phyloP scores from a whole-genome alignment of 2,329 filamentous ascomycete genomes.

The Penicillium fuscoglaucum region DNA sequence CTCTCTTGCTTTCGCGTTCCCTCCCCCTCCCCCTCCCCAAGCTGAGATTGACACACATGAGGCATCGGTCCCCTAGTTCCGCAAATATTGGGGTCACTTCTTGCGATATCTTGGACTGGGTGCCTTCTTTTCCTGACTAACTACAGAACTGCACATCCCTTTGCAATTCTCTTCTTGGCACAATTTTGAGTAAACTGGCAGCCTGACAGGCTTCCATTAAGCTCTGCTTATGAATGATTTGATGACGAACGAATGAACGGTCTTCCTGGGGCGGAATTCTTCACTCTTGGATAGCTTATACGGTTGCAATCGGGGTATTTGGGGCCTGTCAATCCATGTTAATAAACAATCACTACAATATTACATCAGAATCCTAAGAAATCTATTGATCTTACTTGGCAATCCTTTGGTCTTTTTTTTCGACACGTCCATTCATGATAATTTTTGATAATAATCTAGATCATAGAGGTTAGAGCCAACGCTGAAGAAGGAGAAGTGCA shows the following conservation, averaged over 20 bases:
- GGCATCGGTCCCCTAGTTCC: not conserved
- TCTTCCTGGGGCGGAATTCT: constrained; percentile 6
- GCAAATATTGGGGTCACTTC: not conserved
- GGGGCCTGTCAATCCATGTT: not conserved
- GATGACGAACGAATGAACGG: constrained; percentile 20
- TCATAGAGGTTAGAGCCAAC: not conserved
- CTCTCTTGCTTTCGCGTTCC: not conserved
- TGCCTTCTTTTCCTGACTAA: not conserved
- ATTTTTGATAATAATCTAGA: not conserved
- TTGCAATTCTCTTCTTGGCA: not conserved
- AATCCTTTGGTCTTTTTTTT: not conserved
- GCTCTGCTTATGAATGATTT: constrained; percentile 10
- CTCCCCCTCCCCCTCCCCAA: too few species aligned
- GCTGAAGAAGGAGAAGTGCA: not conserved
- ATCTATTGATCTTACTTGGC: not conserved
- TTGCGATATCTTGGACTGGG: not conserved
- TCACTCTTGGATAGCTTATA: constrained; percentile 2
- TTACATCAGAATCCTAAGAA: not conserved
- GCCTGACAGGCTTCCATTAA: not conserved
- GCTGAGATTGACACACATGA: not conserved
- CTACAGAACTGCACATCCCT: not conserved
- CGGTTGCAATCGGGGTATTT: not conserved
- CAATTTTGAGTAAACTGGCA: not conserved
- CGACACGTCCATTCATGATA: constrained; percentile 10
- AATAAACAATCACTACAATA: not conserved